Conservation (phyloP, 805 yeast species). For the Blastobotrys attinorum region DNA sequence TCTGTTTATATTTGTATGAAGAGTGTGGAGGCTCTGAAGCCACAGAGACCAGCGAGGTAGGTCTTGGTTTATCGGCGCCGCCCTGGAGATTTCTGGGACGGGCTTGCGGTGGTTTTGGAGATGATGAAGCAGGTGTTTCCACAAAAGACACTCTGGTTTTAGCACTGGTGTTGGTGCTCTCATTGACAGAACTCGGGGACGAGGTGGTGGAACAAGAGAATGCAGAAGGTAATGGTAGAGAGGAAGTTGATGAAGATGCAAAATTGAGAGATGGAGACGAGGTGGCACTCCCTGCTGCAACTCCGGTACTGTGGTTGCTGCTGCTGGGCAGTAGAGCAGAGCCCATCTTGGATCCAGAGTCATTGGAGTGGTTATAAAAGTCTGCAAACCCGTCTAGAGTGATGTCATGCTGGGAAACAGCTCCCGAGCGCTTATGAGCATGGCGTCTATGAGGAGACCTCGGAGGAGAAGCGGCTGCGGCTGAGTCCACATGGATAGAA, state of each 20-base stretch:
- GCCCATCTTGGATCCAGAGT: background rate
- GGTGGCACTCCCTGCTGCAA: constrained; percentile 8
- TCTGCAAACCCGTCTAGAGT: background rate
- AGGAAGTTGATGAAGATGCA: constrained; percentile 13
- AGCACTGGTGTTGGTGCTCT: background rate
- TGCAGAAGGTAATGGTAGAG: constrained; percentile 7
- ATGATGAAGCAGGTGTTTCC: background rate
- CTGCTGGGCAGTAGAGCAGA: background rate
- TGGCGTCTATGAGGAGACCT: constrained; percentile 8
- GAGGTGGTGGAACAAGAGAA: constrained; percentile 6
- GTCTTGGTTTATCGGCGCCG: background rate
- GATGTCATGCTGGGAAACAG: constrained; percentile 5
- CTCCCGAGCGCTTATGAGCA: constrained; percentile 7
- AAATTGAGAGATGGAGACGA: constrained; percentile 14
- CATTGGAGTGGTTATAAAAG: background rate
- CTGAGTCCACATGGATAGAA: background rate
- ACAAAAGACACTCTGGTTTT: constrained; percentile 11
- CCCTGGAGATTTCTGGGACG: too few species aligned
- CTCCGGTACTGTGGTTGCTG: too few species aligned
- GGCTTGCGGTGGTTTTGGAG: too few species aligned
- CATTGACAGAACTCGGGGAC: constrained; percentile 4
- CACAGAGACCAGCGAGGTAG: background rate
- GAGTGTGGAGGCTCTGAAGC: constrained; percentile 11
- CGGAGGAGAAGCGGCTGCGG: background rate
- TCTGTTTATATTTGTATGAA: background rate